Evolutionary conservation across 116 monocot species (phyloP).

Genomic region (Iris pallida): DNA sequence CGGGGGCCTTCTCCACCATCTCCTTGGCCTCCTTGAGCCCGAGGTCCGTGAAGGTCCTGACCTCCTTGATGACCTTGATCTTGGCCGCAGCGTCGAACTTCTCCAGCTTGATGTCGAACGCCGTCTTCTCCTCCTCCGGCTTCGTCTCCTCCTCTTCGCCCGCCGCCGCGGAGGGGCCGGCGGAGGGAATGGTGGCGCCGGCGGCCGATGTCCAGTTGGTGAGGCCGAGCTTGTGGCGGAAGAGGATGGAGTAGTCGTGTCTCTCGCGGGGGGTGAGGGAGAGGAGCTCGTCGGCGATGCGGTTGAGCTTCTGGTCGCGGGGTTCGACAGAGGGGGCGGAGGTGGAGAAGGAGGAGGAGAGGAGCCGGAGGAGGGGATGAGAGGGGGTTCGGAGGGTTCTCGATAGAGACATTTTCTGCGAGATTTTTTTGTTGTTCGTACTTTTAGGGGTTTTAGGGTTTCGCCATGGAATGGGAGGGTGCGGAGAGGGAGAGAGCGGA

Average conservation of each 20-base stretch:
- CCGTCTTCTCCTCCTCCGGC: constrained; percentile 48
- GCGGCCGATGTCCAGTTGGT: constrained; percentile 27
- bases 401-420: too few relatives aligned
- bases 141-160: constrained; percentile 23
- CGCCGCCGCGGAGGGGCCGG: constrained; percentile 7
- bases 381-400: background rate
- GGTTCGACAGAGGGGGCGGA: constrained; percentile 13
- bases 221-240: constrained; percentile 64
- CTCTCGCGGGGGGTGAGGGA: constrained; percentile 44
- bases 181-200: background rate
- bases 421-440: too few relatives aligned
- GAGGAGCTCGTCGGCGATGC: constrained; percentile 69
- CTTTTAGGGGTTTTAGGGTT: too few relatives aligned
- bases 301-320: constrained; percentile 48
- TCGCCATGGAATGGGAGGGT: too few relatives aligned
- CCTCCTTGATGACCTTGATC: constrained; percentile 77
- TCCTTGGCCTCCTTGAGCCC: constrained; percentile 71
- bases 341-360: constrained; percentile 11
- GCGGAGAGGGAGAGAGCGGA: too few relatives aligned
- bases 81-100: constrained; percentile 55
- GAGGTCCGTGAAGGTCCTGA: constrained; percentile 54
- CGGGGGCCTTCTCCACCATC: constrained; percentile 59
- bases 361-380: constrained; percentile 11
- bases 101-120: constrained; percentile 57
- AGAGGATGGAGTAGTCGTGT: constrained; percentile 64